phyloP scores from a whole-genome alignment of 805 yeast species.

The Cyberlindnera subsufficiens region DNA sequence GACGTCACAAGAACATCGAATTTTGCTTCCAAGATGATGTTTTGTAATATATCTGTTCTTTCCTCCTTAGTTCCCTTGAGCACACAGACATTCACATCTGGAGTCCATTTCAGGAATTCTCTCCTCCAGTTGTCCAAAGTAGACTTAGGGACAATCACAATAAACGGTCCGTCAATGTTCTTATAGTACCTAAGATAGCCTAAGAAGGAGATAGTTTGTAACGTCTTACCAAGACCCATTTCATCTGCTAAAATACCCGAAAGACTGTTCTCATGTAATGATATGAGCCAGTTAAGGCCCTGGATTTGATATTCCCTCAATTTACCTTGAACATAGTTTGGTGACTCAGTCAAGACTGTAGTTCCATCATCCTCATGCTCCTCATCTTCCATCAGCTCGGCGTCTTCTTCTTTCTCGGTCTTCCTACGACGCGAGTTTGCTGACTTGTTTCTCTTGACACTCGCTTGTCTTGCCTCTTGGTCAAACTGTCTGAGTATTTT shows the following conservation, averaged over 20 bases:
- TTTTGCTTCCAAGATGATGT: conserved; percentile 58
- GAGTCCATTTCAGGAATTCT: conserved; percentile 94
- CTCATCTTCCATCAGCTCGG: conserved; percentile 81
- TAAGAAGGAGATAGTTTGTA: conserved; percentile 88
- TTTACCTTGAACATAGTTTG: conserved; percentile 68
- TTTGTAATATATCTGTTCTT: conserved; percentile 54
- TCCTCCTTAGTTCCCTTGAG: conserved; percentile 88
- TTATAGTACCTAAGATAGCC: conserved; percentile 81
- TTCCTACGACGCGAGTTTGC: conserved; percentile 58
- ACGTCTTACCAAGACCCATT: conserved; percentile 96
- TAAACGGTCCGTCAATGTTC: conserved; percentile 81
- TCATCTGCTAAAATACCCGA: conserved; percentile 96
- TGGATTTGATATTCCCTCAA: conserved; percentile 90
- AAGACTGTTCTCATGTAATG: conserved; percentile 79
- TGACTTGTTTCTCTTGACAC: conserved; percentile 15
- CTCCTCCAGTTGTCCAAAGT: conserved; percentile 95
- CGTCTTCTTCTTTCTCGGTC: conserved; percentile 94
- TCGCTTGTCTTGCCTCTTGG: conserved; percentile 36
- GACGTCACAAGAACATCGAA: conserved; percentile 91
- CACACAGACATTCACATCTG: conserved; percentile 81
- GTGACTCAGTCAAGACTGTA: conserved; percentile 81
- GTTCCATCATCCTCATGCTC: conserved; percentile 58
- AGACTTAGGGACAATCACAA: conserved; percentile 91
- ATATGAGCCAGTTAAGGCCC: conserved; percentile 92
- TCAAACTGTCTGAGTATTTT: conserved; percentile 54